Conservation (phyloP, 768 basidiomycete genomes). For the Calocybe cyanea region DNA sequence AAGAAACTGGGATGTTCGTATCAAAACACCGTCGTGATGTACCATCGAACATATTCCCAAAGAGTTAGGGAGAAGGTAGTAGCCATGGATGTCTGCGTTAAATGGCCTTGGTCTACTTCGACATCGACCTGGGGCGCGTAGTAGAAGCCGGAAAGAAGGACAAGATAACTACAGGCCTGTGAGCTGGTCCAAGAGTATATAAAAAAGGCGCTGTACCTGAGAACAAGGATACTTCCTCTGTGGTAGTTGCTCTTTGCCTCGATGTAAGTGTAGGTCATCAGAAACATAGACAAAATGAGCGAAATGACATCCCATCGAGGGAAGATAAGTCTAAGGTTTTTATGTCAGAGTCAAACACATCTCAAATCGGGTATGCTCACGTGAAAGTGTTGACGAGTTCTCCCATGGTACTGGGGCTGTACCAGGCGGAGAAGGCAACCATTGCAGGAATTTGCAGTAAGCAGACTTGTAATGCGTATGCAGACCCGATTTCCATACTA, state of each 20-base stretch:
- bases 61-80: conserved; percentile 36
- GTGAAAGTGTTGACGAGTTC: conserved; percentile 89
- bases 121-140: conserved; percentile 63
- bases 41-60: conserved; percentile 38
- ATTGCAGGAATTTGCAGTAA: conserved; percentile 96
- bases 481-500: conserved; percentile 99
- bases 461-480: conserved; percentile 97
- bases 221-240: conserved; percentile 90
- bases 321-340: conserved; percentile 78
- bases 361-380: conserved; percentile 43
- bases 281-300: conserved; percentile 92
- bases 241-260: conserved; percentile 99
- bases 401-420: conserved; percentile 82
- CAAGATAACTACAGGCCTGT: conserved; percentile 67
- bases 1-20: background rate
- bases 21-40: conserved; percentile 26
- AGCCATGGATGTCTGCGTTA: conserved; percentile 10
- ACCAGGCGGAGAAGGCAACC: conserved; percentile 98
- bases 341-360: conserved; percentile 4
- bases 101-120: conserved; percentile 34
- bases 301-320: conserved; percentile 97
- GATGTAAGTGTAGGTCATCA: conserved; percentile 98
- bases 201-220: conserved; percentile 60
- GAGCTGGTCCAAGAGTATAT: background rate
- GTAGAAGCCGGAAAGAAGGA: conserved; percentile 89